Evolutionary conservation across 305 asterid genomes (phyloP), one percentile per base, ranked within the genome.

Genomic region (Caryopteris hybrid): DNA sequence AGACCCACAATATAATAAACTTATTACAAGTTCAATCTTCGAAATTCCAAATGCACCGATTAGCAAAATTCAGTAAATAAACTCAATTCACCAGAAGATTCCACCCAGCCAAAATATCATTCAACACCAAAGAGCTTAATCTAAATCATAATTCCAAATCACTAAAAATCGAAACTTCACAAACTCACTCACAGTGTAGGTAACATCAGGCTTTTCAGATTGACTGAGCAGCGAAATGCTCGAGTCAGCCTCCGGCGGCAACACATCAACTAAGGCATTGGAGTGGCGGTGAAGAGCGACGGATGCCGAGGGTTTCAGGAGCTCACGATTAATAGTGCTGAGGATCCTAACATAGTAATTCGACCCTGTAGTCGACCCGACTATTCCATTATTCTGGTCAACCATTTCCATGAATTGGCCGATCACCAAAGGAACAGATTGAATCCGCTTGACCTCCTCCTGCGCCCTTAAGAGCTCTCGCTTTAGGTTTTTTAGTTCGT

Each of bases 391-490:
- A 23, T 59, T 59, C 65, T 59, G 50, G 45, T 59, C 65, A 20
- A 59, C 50, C 65, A 59, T 59, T 22, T 59, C 65, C 65, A 59
- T 59, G 65, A 59, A 59, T 21, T 59, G 65, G 50, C 65, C 65
- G 25, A 59, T 59, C 10, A 59, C 65, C 65, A 59, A 38, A 4
- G 65, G 65, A 39, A 59, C 65, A 3, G 65, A 59, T 36, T 38
- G 51, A 59, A 59, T 59, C 50, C 65, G 65, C 51, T 59, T 59
- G 18, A 59, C 65, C 65, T 59, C 65, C 65, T 59, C 64, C 64
- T 59, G 50, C 33, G 64, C 64, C 45, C 65, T 59, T 29, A 59
- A 59, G 36, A 18, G 51, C 65, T 59, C 65, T 22, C 65, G 65
- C 50, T 59, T 59, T 12, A 59, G 65, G 65, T 59, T 59, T 38